Evolutionary conservation across 352 stramenopile species (phyloP).

Genomic region (Phytopythium cucurbitacearum): DNA sequence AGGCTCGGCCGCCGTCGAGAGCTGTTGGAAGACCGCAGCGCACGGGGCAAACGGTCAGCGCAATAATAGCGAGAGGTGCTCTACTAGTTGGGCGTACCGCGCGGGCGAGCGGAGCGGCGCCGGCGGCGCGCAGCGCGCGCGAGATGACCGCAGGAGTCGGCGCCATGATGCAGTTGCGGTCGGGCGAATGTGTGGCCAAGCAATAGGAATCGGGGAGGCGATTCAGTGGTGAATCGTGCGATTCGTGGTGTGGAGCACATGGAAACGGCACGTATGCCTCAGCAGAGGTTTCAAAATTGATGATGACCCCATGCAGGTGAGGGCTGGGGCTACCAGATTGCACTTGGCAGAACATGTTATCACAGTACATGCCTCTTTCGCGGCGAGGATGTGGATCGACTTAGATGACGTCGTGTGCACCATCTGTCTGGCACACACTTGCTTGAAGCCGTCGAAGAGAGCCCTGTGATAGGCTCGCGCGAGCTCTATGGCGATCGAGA

Average conservation of each 20-base stretch:
- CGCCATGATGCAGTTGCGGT: slow-evolving; percentile 1
- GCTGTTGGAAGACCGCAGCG: slow-evolving; percentile 14
- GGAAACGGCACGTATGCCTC: not conserved
- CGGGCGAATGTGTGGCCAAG: not conserved
- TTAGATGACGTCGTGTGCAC: too few relatives aligned
- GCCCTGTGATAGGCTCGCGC: too few relatives aligned
- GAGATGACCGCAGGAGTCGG: slow-evolving; percentile 21
- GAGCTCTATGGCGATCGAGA: too few relatives aligned
- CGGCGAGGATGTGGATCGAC: too few relatives aligned
- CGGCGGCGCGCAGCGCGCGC: slow-evolving; percentile 19
- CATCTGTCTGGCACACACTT: too few relatives aligned
- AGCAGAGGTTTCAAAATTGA: too few relatives aligned
- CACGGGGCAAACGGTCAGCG: not conserved
- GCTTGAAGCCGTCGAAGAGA: too few relatives aligned
- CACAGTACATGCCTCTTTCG: too few relatives aligned
- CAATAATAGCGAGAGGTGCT: not conserved
- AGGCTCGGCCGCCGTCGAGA: slow-evolving; percentile 29
- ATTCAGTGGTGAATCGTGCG: slow-evolving; percentile 5
- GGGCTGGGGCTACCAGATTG: too few relatives aligned
- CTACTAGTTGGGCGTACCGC: slow-evolving; percentile 14
- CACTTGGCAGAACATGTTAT: too few relatives aligned
- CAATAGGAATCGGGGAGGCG: not conserved
- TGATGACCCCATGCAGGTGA: too few relatives aligned
- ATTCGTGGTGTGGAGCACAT: not conserved
- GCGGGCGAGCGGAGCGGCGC: slow-evolving; percentile 16